Conservation (phyloP, 495 filamentous ascomycete species). For the Penicillium desertorum region DNA sequence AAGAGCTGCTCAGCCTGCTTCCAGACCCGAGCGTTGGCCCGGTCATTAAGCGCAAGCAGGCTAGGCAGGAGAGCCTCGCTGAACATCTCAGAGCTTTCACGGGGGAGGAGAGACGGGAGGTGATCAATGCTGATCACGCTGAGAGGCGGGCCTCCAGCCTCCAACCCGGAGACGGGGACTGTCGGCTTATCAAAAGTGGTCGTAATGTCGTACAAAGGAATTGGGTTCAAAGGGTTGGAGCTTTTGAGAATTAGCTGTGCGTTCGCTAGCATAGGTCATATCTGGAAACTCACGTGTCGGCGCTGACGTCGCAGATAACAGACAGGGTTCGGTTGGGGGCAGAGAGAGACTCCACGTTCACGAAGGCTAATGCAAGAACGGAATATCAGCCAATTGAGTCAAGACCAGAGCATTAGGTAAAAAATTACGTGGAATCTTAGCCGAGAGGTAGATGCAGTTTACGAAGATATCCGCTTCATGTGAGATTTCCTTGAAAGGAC, state of each 20-base stretch:
- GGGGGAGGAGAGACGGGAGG: conserved; percentile 79
- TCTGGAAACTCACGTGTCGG: conserved; percentile 53
- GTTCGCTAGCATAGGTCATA: not conserved
- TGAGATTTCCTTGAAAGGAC: conserved; percentile 85
- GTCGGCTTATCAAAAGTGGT: conserved; percentile 86
- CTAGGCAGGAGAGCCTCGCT: conserved; percentile 75
- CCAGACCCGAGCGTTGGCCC: conserved; percentile 75
- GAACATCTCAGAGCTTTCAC: conserved; percentile 87
- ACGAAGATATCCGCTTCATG: conserved; percentile 71
- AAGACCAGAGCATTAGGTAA: not conserved
- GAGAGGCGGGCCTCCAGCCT: conserved; percentile 56
- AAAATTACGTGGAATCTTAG: conserved; percentile 54
- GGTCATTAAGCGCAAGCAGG: conserved; percentile 74
- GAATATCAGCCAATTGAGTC: not conserved
- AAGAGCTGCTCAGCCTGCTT: conserved; percentile 79
- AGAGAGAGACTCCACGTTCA: conserved; percentile 67
- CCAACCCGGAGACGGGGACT: conserved; percentile 61
- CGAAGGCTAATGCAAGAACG: conserved; percentile 47
- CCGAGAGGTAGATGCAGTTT: conserved; percentile 86
- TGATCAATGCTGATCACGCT: conserved; percentile 89
- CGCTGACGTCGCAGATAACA: conserved; percentile 86
- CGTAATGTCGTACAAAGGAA: conserved; percentile 81
- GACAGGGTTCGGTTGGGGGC: conserved; percentile 68
- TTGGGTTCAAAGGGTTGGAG: conserved; percentile 72
- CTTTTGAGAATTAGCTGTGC: conserved; percentile 17